Conservation (phyloP, 2,329 filamentous ascomycete genomes). For the Penicillium vulpinum region DNA sequence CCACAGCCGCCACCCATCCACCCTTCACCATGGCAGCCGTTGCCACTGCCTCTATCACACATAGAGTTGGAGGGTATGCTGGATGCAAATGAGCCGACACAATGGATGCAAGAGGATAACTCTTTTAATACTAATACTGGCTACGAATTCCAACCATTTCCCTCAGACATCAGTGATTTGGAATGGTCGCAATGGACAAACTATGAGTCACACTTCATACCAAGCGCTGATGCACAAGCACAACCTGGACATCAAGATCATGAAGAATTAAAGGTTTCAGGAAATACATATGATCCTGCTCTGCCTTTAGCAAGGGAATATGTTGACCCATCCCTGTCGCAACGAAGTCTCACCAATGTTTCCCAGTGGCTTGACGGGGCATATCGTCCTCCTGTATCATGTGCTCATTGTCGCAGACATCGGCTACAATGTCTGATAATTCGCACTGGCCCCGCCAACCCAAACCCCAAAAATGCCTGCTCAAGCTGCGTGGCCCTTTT, state of each 20-base stretch:
- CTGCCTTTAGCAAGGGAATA: not conserved
- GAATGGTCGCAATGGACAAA: slow-evolving; percentile 14
- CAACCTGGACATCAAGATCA: not conserved
- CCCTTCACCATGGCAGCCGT: slow-evolving; percentile 5
- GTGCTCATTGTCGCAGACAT: slow-evolving; percentile 47
- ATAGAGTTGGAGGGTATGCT: slow-evolving; percentile 10
- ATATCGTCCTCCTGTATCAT: slow-evolving; percentile 46
- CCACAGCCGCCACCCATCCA: not conserved
- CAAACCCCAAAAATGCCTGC: slow-evolving; percentile 51
- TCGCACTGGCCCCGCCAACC: slow-evolving; percentile 50
- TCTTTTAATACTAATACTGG: not conserved
- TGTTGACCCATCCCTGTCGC: not conserved
- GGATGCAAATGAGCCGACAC: not conserved
- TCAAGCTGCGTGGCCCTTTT: slow-evolving; percentile 55
- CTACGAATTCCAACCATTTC: slow-evolving; percentile 16
- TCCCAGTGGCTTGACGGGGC: slow-evolving; percentile 43
- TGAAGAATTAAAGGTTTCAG: not conserved
- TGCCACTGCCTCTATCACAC: slow-evolving; percentile 11
- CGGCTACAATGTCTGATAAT: slow-evolving; percentile 53
- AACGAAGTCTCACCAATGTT: slow-evolving; percentile 25
- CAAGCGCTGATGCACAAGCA: not conserved
- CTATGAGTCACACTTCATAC: slow-evolving; percentile 1
- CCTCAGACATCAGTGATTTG: slow-evolving; percentile 5
- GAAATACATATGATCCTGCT: not conserved
- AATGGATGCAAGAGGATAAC: slow-evolving; percentile 7